Percentiles rank a stretch among this genome's conserved stretches.
phyloP scores from a whole-genome alignment of 108 stramenopile genomes.

The Asterionellopsis glacialis region DNA sequence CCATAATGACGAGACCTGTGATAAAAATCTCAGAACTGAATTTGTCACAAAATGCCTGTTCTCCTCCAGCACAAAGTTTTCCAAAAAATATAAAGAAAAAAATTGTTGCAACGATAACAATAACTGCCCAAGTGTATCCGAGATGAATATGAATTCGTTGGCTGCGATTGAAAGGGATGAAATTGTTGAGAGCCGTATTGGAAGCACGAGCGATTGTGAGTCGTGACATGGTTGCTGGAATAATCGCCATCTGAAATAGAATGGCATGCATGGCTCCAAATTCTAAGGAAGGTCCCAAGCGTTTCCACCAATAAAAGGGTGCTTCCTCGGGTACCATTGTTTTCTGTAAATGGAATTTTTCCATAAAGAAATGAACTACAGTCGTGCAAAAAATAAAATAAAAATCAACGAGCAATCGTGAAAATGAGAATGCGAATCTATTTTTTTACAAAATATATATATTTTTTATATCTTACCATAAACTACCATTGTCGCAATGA shows the following conservation, averaged over 20 bases:
- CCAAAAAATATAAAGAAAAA: constrained; percentile 46
- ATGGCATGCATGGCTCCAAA: constrained; percentile 53
- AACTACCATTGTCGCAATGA: too few relatives aligned
- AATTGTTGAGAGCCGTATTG: constrained; percentile 14
- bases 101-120: constrained; percentile 32
- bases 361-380: constrained; percentile 27
- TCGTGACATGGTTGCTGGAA: constrained; percentile 40
- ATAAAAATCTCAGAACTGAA: constrained; percentile 33
- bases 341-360: constrained; percentile 30
- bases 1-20: constrained; percentile 35
- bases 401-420: too few relatives aligned
- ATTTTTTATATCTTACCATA: too few relatives aligned
- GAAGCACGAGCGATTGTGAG: constrained; percentile 27
- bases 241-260: constrained; percentile 45
- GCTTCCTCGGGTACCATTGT: constrained; percentile 27
- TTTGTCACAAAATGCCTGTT: constrained; percentile 42
- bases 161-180: constrained; percentile 31
- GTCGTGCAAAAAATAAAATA: background rate
- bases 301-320: constrained; percentile 28
- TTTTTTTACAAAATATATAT: too few relatives aligned
- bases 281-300: constrained; percentile 32
- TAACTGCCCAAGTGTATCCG: constrained; percentile 29
- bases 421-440: too few relatives aligned
- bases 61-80: constrained; percentile 31
- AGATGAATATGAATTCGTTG: constrained; percentile 37